phyloP scores from a whole-genome alignment of 306 rosid genomes.

The Acacia confusa region DNA sequence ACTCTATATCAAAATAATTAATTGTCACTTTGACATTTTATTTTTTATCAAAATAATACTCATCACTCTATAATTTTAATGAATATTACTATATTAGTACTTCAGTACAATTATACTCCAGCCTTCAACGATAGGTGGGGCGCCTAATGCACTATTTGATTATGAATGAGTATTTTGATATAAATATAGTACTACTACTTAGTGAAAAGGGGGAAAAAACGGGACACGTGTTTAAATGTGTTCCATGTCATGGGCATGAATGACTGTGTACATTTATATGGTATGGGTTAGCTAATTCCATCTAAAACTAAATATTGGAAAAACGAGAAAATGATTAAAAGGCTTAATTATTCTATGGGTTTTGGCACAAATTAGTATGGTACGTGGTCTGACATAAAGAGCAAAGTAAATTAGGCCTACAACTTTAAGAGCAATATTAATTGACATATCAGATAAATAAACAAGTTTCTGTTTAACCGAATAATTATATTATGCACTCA shows the following conservation, averaged over 20 bases:
- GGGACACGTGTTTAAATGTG: neutral
- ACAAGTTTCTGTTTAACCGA: too few relatives aligned
- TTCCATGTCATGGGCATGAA: neutral
- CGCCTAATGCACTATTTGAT: neutral
- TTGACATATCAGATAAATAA: neutral
- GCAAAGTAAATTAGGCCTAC: neutral
- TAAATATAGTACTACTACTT: neutral
- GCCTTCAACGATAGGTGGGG: neutral
- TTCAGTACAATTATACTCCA: neutral
- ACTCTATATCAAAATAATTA: too few relatives aligned
- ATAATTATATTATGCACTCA: slow-evolving; percentile 7
- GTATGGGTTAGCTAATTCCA: neutral
- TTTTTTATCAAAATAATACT: too few relatives aligned
- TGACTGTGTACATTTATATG: neutral
- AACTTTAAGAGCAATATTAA: slow-evolving; percentile 8
- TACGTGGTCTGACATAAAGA: neutral
- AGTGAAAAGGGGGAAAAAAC: neutral
- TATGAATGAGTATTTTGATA: neutral
- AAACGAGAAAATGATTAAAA: neutral
- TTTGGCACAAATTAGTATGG: slow-evolving; percentile 26
- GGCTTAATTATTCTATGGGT: neutral
- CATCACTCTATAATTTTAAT: neutral
- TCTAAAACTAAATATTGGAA: neutral
- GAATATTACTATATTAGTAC: too few relatives aligned
- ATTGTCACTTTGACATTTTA: neutral